phyloP scores from a whole-genome alignment of 331 rosid species.

The Acacia pycnantha region DNA sequence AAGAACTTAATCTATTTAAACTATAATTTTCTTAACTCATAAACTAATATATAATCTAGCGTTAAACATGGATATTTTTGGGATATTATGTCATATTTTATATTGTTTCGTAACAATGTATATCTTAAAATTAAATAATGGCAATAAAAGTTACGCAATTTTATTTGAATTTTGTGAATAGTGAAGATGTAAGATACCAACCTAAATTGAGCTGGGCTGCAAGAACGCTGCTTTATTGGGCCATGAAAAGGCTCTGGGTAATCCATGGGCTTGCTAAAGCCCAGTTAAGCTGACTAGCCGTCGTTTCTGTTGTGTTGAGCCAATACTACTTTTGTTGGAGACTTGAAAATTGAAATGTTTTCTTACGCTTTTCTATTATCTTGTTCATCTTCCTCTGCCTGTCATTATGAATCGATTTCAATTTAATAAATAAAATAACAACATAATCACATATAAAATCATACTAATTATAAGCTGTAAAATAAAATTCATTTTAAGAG shows the following conservation, averaged over 20 bases:
- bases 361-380: no score
- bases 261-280: not conserved
- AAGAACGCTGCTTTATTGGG: conserved; percentile 34
- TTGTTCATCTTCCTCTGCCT: not conserved
- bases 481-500: no score
- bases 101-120: no score
- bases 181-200: not conserved
- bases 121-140: not conserved
- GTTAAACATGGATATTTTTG: no score
- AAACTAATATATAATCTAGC: no score
- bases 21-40: no score
- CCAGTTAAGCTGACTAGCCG: not conserved
- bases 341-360: not conserved
- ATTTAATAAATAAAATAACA: no score
- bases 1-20: no score
- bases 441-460: no score
- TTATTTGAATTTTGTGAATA: not conserved
- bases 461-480: no score
- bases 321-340: not conserved
- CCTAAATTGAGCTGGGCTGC: not conserved
- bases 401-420: not conserved
- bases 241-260: not conserved
- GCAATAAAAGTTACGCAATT: not conserved
- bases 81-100: no score
- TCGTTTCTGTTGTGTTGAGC: not conserved